Base-by-base conservation (phyloP, 164 flowering plant genomes). In the Magnolia sinica region DNA sequence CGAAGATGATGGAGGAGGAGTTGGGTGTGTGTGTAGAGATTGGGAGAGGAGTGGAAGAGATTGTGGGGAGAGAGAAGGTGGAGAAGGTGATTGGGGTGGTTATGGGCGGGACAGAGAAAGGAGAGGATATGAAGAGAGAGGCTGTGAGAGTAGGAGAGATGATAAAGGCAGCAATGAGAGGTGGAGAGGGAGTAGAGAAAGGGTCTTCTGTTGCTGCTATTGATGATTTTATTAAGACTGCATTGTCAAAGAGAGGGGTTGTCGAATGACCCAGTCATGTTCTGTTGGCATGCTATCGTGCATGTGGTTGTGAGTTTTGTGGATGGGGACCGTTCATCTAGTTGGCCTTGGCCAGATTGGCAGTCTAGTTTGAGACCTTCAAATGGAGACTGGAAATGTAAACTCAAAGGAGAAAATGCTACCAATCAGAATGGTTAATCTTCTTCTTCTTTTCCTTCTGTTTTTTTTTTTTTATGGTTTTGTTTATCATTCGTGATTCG, bases 1-100 rank as follows among this genome's bases (percentile, higher is more conserved):
- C 74, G 16, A 64, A 81, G 74, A 8, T 81, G 70, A 22, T 78
- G 70, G 81, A 27, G 73, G 76, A 76, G 52, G 83, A 52, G 37
- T 19, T 75, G 63, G 64, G 77, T 4, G 64, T 23, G 71, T 70
- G 50, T 11, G 76, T 74, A 16, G 29, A 27, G 61, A 31, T 58
- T 4, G 64, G 27, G 29, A 50, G 59, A 24, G 27, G 19, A 5
- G 16, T 6, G 1, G 68, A 63, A n/a, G 76, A 50, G 37, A 50
- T 74, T 14, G 69, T 74, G 70, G 20, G 55, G 13, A 50, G 23
- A 3, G 23, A 66, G 37, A 24, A 6, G 16, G 70, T 75, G 31
- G 71, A 75, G 71, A 8, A 24, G 37, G 70, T 50, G 4, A 70
- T 75, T 10, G 19, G 71, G 64, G 13, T 6, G 61, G 27, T 75